These are phyloP conservation scores for Nissolia schottii DNA, from an alignment of 306 rosid species.

Conservation along the genomic window DNA sequence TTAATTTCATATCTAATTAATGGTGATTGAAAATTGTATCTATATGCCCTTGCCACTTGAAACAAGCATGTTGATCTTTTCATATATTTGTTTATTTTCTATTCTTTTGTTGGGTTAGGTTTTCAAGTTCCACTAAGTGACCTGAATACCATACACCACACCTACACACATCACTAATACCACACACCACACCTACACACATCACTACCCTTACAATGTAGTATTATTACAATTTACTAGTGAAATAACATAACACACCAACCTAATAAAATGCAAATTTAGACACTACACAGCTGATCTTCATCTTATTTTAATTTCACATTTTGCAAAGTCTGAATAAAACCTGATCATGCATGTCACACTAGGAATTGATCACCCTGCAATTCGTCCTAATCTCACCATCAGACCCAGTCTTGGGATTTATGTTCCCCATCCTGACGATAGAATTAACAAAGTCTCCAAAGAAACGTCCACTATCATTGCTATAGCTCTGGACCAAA, in stretches of 20 bases:
- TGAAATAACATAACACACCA: neutral
- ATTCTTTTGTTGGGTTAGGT: neutral
- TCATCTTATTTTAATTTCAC: constrained; percentile 4
- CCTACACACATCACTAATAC: neutral
- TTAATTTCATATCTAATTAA: no score
- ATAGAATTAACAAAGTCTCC: constrained; percentile 61
- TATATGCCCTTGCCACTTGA: neutral
- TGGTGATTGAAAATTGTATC: neutral
- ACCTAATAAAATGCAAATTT: neutral
- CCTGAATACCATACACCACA: neutral
- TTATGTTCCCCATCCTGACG: constrained; percentile 79
- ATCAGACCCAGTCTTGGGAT: constrained; percentile 55
- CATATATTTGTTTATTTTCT: neutral
- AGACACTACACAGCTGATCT: neutral
- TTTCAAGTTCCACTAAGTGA: neutral
- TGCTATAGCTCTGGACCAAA: constrained; percentile 54
- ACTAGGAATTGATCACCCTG: constrained; percentile 46
- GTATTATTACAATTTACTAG: neutral
- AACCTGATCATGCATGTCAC: neutral
- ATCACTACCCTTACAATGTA: no score
- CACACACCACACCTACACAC: neutral
- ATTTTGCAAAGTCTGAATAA: neutral
- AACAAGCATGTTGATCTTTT: neutral
- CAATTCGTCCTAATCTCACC: constrained; percentile 82
- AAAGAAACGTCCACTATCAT: constrained; percentile 36